phyloP scores from a whole-genome alignment of 139 green algal species.

The Spirogloea muscicola region DNA sequence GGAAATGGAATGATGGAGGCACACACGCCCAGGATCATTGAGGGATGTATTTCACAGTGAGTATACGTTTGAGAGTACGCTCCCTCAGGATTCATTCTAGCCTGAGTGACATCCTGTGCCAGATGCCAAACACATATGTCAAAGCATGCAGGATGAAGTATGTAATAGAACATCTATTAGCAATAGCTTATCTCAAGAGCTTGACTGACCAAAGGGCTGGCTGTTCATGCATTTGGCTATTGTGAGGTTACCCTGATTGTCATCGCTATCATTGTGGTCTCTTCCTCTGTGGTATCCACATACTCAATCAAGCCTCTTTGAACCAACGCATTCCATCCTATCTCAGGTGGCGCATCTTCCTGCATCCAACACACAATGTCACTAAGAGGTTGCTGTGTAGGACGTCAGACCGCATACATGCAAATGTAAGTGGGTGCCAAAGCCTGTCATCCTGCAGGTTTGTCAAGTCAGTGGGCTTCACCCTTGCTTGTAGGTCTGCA shows the following conservation, averaged over 20 bases:
- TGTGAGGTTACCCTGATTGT: slow-evolving; percentile 33
- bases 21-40: slow-evolving; percentile 97
- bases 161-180: no score
- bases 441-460: no score
- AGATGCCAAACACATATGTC: no score
- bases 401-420: no score
- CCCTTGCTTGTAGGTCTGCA: slow-evolving; percentile 48
- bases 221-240: background rate
- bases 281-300: slow-evolving; percentile 88
- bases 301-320: slow-evolving; percentile 72
- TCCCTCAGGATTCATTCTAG: slow-evolving; percentile 24
- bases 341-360: slow-evolving; percentile 43
- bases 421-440: no score
- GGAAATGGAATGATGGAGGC: slow-evolving; percentile 98
- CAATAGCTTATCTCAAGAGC: no score
- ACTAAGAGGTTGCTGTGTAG: no score
- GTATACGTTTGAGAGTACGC: slow-evolving; percentile 77
- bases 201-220: no score
- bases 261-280: slow-evolving; percentile 99
- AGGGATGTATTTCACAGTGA: slow-evolving; percentile 97
- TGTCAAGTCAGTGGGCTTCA: no score
- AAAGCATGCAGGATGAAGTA: no score
- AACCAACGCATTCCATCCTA: slow-evolving; percentile 58
- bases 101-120: slow-evolving; percentile 51
- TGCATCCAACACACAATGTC: slow-evolving; percentile 4